A percentile compares a stretch with the other conserved stretches of the same genome.
Evolutionary conservation across 2,329 filamentous ascomycete genomes (phyloP).

Genomic region (Alternaria atra): DNA sequence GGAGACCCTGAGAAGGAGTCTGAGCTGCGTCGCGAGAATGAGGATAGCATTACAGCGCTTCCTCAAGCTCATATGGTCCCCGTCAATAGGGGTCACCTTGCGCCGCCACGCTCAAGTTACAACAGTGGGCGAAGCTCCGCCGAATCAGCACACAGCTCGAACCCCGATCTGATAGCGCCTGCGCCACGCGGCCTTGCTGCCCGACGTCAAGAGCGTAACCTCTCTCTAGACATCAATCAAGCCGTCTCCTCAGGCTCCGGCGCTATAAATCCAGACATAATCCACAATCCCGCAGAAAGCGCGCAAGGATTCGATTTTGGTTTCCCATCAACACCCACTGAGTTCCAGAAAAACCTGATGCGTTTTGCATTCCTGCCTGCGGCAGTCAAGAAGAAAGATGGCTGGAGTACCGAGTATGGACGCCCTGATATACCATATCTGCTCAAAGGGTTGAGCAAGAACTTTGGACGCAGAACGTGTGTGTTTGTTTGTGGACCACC

Average conservation of each 20-base stretch:
- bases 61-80: slow-evolving; percentile 63
- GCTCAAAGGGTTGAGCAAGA: slow-evolving; percentile 83
- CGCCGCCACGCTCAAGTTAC: slow-evolving; percentile 34
- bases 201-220: slow-evolving; percentile 53
- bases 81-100: slow-evolving; percentile 54
- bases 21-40: slow-evolving; percentile 80
- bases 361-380: slow-evolving; percentile 82
- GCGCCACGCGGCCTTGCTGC: slow-evolving; percentile 46
- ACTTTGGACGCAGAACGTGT: slow-evolving; percentile 81
- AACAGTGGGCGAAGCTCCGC: slow-evolving; percentile 27
- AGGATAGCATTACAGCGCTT: slow-evolving; percentile 84
- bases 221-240: slow-evolving; percentile 55
- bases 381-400: slow-evolving; percentile 65
- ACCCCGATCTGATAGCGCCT: slow-evolving; percentile 40
- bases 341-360: slow-evolving; percentile 89
- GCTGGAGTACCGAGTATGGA: slow-evolving; percentile 93
- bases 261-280: slow-evolving; percentile 57
- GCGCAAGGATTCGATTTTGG: slow-evolving; percentile 63
- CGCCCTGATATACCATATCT: slow-evolving; percentile 88
- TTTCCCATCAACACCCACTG: slow-evolving; percentile 83
- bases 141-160: slow-evolving; percentile 31
- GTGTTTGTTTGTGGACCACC: slow-evolving; percentile 94
- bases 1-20: slow-evolving; percentile 81
- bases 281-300: slow-evolving; percentile 24
- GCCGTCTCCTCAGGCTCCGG: slow-evolving; percentile 45